Evolutionary conservation across 2,329 filamentous ascomycete genomes (phyloP).

Genomic region (Penicillium sp.): DNA sequence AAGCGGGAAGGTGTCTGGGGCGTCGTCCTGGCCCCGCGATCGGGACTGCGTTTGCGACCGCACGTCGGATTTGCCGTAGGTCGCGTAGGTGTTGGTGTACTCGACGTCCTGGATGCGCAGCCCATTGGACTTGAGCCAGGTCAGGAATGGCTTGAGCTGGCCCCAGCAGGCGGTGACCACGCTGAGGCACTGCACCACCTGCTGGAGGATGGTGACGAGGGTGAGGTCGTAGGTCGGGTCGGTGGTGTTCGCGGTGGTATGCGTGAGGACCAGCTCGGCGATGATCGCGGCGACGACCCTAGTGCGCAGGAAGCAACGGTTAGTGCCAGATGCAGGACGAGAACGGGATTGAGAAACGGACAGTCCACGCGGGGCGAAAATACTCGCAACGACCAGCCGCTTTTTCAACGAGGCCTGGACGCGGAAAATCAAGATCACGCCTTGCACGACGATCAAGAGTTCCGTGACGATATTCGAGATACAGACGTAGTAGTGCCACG

Average conservation of each 20-base stretch:
- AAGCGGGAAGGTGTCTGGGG: neutral
- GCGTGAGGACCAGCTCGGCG: neutral
- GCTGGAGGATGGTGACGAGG: neutral
- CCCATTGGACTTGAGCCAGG: neutral
- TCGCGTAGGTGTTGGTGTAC: neutral
- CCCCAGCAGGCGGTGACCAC: conserved; percentile 1
- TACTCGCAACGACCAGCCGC: conserved; percentile 1
- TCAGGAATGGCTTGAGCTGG: conserved; percentile 3
- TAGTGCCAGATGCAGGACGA: neutral
- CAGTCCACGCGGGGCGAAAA: conserved; percentile 2
- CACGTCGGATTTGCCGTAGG: neutral
- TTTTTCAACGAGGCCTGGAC: conserved; percentile 1
- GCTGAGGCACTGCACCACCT: neutral
- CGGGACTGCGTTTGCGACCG: neutral
- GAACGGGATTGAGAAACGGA: neutral
- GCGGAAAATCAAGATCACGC: neutral
- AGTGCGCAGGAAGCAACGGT: neutral
- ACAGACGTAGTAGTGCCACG: conserved; percentile 3
- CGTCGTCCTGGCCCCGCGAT: neutral
- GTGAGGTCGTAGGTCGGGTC: conserved; percentile 1
- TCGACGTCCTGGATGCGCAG: neutral
- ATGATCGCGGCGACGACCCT: conserved; percentile 1
- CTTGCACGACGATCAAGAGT: neutral
- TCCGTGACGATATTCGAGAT: conserved; percentile 4
- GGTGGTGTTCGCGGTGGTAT: neutral